Base-by-base conservation (phyloP, 2,329 filamentous ascomycete species). In the Aspergillus quadricinctus region DNA sequence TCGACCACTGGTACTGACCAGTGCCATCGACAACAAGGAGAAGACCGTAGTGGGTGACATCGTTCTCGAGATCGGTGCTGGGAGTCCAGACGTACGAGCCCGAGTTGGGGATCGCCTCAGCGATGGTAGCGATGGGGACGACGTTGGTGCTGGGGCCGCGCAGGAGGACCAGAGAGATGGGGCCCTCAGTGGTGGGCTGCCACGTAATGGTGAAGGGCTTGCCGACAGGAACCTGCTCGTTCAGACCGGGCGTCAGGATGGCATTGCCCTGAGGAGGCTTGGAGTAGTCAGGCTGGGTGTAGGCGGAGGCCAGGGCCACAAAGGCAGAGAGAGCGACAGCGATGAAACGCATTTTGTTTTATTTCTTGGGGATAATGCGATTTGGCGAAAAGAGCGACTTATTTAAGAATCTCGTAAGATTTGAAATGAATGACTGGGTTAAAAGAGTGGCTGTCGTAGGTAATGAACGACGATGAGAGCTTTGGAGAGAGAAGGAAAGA, bases 1-100 rank as follows among this genome's bases (percentile, higher is more conserved):
- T 82, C 46, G 80, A 81, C 73, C 79, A 84, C 69, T 87, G 84
- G 79, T 83, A 87, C 67, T 81, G 72, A 68, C 83, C 82, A 60
- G 77, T 82, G 50, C 76, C 75, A 66, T 85, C 81, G 61, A 81
- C 82, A 63, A 87, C 82, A 64, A 88, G 72, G 69, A 85, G 78
- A 67, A 87, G 75, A 59, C 84, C 84, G 73, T 86, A 87, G 72
- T 77, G 80, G 64, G 76, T 78, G 60, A 67, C 68, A 59, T 81
- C 79, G 59, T 68, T 68, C 64, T 77, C 74, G 57, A 86, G 79
- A 45, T 67, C 60, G 54, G 76, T 69, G 58, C 74, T 65, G 45
- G 82, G 81, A 46, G 79, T 82, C 83, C 83, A 87, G 56, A 60
- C 49, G 77, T 76, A 86, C 60, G 65, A 68, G 57, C 84, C 85